A percentile compares a stretch with the other conserved stretches of the same genome.
Evolutionary conservation across 2,329 filamentous ascomycete genomes (phyloP).

Genomic region (Xylariaceae sp.): DNA sequence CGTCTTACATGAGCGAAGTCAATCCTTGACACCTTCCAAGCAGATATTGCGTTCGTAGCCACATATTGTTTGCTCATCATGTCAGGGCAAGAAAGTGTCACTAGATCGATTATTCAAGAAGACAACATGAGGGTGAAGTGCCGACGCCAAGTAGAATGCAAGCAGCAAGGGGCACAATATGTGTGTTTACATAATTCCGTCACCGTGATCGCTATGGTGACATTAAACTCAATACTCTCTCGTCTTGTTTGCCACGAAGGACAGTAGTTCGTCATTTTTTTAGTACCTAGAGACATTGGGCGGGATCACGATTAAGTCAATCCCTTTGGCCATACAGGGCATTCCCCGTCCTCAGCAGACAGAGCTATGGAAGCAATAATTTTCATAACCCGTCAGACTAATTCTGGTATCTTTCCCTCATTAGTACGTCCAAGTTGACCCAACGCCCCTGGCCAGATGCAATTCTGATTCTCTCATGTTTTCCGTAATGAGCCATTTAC

Average conservation of each 20-base stretch:
- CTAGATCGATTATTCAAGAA: too few species aligned
- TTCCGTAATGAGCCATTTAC: slow-evolving; percentile 15
- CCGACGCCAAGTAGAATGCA: too few species aligned
- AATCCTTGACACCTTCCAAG: too few species aligned
- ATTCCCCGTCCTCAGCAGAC: slow-evolving; percentile 70
- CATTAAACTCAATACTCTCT: not conserved
- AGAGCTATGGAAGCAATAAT: slow-evolving; percentile 20
- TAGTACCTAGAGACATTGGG: slow-evolving; percentile 29
- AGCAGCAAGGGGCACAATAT: too few species aligned
- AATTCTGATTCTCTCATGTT: slow-evolving; percentile 19
- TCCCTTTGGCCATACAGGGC: slow-evolving; percentile 88
- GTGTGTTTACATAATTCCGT: too few species aligned
- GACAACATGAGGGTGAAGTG: too few species aligned
- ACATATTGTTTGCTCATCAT: too few species aligned
- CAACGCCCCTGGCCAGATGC: slow-evolving; percentile 34
- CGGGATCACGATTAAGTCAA: slow-evolving; percentile 87
- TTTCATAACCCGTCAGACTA: slow-evolving; percentile 31
- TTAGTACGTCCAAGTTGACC: slow-evolving; percentile 74
- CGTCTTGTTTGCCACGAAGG: not conserved
- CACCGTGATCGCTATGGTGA: not conserved
- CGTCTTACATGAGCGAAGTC: too few species aligned
- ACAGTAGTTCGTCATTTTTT: slow-evolving; percentile 15
- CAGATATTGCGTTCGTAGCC: too few species aligned
- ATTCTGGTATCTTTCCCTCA: slow-evolving; percentile 98
- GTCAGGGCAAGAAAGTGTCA: too few species aligned